phyloP scores from a whole-genome alignment of 257 asterid species.

The Galeopsis tetrahit region DNA sequence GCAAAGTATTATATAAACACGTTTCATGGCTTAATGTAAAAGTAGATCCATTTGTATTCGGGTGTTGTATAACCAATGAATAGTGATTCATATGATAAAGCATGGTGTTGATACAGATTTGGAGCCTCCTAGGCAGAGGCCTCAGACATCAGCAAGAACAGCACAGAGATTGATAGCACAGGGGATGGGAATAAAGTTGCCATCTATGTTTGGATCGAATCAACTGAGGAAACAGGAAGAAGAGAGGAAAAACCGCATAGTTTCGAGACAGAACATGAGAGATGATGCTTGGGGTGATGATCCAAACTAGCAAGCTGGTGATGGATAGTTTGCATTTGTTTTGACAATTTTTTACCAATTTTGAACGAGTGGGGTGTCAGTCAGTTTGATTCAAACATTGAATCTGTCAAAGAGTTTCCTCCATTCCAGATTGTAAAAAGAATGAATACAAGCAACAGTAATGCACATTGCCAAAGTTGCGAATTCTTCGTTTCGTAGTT shows the following conservation, averaged over 20 bases:
- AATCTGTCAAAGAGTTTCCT: neutral
- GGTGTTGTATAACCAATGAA: too few relatives aligned
- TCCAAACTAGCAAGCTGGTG: conserved; percentile 30
- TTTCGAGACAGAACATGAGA: conserved; percentile 72
- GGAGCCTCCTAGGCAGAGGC: conserved; percentile 91
- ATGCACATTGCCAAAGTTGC: too few relatives aligned
- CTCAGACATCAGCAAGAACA: conserved; percentile 90
- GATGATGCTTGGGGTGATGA: conserved; percentile 95
- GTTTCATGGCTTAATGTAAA: too few relatives aligned
- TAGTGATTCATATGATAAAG: too few relatives aligned
- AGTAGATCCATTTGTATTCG: too few relatives aligned
- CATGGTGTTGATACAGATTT: conserved; percentile 48
- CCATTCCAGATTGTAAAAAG: neutral
- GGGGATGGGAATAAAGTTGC: conserved; percentile 80
- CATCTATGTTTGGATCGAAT: conserved; percentile 56
- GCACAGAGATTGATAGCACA: conserved; percentile 92
- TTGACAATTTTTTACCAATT: neutral
- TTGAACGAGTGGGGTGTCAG: neutral
- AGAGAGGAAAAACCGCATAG: conserved; percentile 67
- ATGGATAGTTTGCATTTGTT: neutral
- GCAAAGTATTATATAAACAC: too few relatives aligned
- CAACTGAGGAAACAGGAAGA: conserved; percentile 78
- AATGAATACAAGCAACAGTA: neutral
- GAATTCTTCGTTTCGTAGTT: too few relatives aligned
- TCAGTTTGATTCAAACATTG: conserved; percentile 17